A percentile compares a stretch with the other conserved stretches of the same genome.
Evolutionary conservation across 305 asterid genomes (phyloP).

Genomic region (Monarda citriodora): DNA sequence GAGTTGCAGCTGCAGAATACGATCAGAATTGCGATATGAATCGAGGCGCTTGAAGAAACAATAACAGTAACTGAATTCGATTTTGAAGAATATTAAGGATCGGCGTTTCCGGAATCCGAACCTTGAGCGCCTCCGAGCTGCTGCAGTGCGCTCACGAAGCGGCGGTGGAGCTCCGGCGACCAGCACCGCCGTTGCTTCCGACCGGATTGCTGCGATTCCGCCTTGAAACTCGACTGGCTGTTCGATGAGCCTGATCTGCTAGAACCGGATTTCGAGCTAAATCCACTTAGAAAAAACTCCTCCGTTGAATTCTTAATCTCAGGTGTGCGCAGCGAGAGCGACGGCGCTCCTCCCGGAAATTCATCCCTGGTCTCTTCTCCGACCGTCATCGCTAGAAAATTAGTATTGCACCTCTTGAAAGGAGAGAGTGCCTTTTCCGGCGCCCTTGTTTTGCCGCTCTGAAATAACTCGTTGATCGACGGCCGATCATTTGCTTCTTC

Average conservation of each 20-base stretch:
- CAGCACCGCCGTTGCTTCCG: slow-evolving; percentile 91
- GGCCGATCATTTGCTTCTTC: slow-evolving; percentile 27
- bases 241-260: slow-evolving; percentile 44
- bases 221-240: slow-evolving; percentile 35
- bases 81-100: neutral
- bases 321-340: slow-evolving; percentile 57
- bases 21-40: too few species aligned
- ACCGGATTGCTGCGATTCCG: slow-evolving; percentile 33
- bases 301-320: slow-evolving; percentile 47
- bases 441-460: slow-evolving; percentile 32
- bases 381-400: slow-evolving; percentile 24
- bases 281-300: slow-evolving; percentile 29
- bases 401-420: slow-evolving; percentile 10
- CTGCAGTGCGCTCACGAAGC: slow-evolving; percentile 68
- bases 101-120: slow-evolving; percentile 25
- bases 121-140: slow-evolving; percentile 93
- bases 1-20: slow-evolving; percentile 70
- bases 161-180: slow-evolving; percentile 91
- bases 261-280: slow-evolving; percentile 34
- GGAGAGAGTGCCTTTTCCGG: slow-evolving; percentile 8
- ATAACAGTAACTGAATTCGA: too few species aligned
- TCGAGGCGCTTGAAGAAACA: too few species aligned
- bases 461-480: slow-evolving; percentile 29
- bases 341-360: slow-evolving; percentile 29
- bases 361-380: slow-evolving; percentile 28